Base-by-base conservation (phyloP, 352 stramenopile species). In the Thraustochytrium sp. region DNA sequence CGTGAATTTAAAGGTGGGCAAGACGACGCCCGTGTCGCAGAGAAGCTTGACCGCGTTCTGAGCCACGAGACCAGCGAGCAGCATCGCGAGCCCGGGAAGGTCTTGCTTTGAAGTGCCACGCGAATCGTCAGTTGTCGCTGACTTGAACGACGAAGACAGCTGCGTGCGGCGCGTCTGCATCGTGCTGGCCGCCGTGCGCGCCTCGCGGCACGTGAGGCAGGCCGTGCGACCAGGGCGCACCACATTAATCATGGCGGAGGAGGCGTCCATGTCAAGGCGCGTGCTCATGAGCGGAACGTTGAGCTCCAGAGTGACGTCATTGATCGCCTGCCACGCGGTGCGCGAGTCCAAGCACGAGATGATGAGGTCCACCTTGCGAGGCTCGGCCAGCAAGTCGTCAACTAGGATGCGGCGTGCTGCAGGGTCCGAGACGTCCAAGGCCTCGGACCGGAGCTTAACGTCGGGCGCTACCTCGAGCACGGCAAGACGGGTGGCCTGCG, bases 1-100 rank as follows among this genome's bases (percentile, higher is more conserved):
- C 34, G 9, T 40, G 26, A 80, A 80, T 26, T 51, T 46, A 44
- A 80, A 80, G 42, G 68, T 64, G 8, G 68, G 68, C n/a, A 80
- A 3, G 4, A 80, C 68, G 26, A 80, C 37, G 29, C 68, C 68
- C 16, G 31, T 29, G 21, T 29, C 53, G 29, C 34, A n/a, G 11
- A 68, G n/a, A 9, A 65, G 13, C 44, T 80, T 80, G 1, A 44
- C 26, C 16, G 46, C 68, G 13, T 61, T 72, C n/a, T 80, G 44
- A 3, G 68, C 68, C 5, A 68, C 51, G 29, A 63, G 44, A 21
- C 68, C 68, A 38, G 68, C 68, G 1, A 80, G 38, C 23, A 80
- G 9, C 34, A 80, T 18, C 18, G 48, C 18, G 0, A 80, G 23
- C 11, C 68, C 68, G 3, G 68, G 68, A 9, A 80, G 26, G 42